phyloP scores from a whole-genome alignment of 306 rosid species.

The Vigna radiata region DNA sequence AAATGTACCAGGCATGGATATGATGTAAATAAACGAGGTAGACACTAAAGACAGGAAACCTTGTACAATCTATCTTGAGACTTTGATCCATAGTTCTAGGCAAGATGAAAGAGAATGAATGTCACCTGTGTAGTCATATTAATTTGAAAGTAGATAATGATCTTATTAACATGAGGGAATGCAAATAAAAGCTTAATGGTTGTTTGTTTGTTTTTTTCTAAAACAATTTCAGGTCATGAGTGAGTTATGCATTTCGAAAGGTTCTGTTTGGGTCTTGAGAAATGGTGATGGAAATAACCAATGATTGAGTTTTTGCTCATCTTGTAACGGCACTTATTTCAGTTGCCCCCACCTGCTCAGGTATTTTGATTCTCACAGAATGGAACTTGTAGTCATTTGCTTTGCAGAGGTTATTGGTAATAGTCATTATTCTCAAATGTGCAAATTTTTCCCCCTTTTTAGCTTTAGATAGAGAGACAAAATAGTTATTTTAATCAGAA shows the following conservation, averaged over 20 bases:
- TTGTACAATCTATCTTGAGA: background rate
- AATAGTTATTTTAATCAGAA: background rate
- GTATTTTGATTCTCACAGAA: background rate
- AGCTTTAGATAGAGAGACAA: background rate
- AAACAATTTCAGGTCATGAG: slow-evolving; percentile 67
- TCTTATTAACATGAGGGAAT: background rate
- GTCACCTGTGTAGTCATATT: slow-evolving; percentile 25
- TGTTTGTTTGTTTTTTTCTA: slow-evolving; percentile 6
- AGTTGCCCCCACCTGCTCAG: background rate
- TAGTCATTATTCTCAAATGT: background rate
- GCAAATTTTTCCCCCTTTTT: background rate
- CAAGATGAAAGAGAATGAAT: slow-evolving; percentile 6
- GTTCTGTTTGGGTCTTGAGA: slow-evolving; percentile 75
- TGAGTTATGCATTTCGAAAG: slow-evolving; percentile 74
- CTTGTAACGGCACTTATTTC: background rate
- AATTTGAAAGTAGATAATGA: slow-evolving; percentile 12
- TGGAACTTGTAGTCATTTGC: background rate
- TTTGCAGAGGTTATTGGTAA: background rate
- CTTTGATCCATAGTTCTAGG: slow-evolving; percentile 1
- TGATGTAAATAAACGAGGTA: background rate
- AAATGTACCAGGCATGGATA: slow-evolving; percentile 2
- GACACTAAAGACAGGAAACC: background rate
- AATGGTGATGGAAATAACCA: slow-evolving; percentile 63
- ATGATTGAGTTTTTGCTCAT: slow-evolving; percentile 24
- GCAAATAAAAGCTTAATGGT: background rate